Conservation (phyloP, 805 yeast genomes). For the Naumovozyma castellii region DNA sequence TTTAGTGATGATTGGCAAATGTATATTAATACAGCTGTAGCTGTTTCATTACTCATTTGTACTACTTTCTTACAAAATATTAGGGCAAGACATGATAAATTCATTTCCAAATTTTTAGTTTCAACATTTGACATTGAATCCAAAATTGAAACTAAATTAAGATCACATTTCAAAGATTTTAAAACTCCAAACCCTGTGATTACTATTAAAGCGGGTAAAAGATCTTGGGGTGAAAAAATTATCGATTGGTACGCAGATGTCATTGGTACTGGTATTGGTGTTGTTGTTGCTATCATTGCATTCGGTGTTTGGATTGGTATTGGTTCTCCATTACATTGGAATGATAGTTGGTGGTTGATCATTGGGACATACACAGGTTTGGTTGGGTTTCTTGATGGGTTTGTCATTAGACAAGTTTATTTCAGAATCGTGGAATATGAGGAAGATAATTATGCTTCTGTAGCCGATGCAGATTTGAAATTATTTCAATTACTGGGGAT, state of each 20-base stretch:
- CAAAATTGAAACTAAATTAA: conserved; percentile 23
- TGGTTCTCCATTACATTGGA: conserved; percentile 32
- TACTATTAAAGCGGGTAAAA: conserved; percentile 10
- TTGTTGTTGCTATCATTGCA: conserved; percentile 27
- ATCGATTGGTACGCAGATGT: conserved; percentile 35
- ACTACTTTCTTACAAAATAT: conserved; percentile 34
- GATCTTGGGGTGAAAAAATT: conserved; percentile 13
- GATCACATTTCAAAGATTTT: conserved; percentile 16
- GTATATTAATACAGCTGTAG: conserved; percentile 35
- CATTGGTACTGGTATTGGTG: conserved; percentile 37
- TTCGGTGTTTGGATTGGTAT: conserved; percentile 32
- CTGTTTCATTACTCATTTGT: conserved; percentile 30
- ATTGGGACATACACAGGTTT: conserved; percentile 40
- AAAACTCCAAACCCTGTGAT: conserved; percentile 21
- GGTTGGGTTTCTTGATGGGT: conserved; percentile 37
- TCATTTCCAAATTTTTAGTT: conserved; percentile 16
- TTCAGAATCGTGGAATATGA: conserved; percentile 22
- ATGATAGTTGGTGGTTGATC: conserved; percentile 37
- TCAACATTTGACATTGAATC: conserved; percentile 22
- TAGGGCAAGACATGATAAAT: conserved; percentile 31
- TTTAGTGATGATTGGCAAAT: conserved; percentile 35
- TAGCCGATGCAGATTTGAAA: conserved; percentile 29
- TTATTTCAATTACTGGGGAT: conserved; percentile 24
- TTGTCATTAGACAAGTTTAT: conserved; percentile 33
- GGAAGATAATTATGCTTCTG: conserved; percentile 18